These are phyloP conservation scores for Penicillium subrubescens DNA, from an alignment of 495 filamentous ascomycete species.

Conservation along the genomic window DNA sequence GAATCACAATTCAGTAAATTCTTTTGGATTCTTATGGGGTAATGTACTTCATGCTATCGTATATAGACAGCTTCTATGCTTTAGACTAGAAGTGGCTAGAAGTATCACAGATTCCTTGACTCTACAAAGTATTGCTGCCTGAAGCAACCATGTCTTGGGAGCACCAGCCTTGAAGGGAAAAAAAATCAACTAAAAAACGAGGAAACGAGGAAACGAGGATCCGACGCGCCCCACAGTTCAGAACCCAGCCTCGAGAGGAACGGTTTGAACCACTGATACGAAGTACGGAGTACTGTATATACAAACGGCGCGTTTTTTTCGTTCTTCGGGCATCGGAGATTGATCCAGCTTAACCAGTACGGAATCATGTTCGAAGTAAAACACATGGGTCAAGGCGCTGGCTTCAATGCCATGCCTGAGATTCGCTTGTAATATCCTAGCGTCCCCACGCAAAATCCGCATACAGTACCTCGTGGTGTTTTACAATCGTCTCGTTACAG, in stretches of 20 bases:
- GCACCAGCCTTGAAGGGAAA: background rate
- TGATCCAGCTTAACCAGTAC: background rate
- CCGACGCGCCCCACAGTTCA: slow-evolving; percentile 1
- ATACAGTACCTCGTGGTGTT: background rate
- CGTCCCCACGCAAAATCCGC: background rate
- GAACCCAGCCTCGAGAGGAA: background rate
- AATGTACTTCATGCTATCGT: background rate
- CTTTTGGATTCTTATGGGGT: background rate
- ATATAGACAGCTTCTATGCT: background rate
- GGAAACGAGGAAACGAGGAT: slow-evolving; percentile 2
- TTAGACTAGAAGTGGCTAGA: too few species aligned
- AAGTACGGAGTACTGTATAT: background rate
- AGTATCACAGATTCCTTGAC: too few species aligned
- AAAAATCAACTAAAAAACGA: background rate
- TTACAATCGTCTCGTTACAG: background rate
- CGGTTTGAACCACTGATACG: background rate
- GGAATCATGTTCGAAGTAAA: background rate
- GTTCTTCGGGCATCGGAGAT: background rate
- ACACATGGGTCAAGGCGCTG: background rate
- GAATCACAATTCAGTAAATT: background rate
- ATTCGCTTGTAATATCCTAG: background rate
- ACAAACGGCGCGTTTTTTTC: background rate
- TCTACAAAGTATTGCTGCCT: background rate
- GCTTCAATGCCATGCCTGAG: background rate
- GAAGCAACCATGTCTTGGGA: slow-evolving; percentile 6